Evolutionary conservation across 2,329 filamentous ascomycete genomes (phyloP).

Genomic region (Westerdykella aurantiaca): DNA sequence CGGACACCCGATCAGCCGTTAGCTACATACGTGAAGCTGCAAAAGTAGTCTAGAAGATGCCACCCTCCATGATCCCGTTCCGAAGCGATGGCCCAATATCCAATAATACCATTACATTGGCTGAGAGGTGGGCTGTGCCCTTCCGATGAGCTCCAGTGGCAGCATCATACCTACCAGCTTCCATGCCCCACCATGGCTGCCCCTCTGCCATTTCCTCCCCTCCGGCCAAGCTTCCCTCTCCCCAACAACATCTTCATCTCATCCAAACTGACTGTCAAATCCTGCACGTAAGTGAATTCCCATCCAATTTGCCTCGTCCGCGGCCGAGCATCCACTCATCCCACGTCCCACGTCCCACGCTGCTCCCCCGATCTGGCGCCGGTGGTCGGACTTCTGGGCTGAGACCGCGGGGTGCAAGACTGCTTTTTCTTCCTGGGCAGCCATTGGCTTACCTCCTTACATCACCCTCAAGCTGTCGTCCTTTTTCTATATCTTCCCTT

Average conservation of each 20-base stretch:
- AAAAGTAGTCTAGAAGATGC: constrained; percentile 1
- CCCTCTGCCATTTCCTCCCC: constrained; percentile 12
- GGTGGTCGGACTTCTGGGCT: constrained; percentile 9
- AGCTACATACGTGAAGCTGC: no score
- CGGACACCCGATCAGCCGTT: no score
- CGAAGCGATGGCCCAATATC: neutral
- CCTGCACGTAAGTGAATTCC: constrained; percentile 31
- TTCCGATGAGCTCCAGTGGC: no score
- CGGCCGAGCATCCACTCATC: constrained; percentile 26
- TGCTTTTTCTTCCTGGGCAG: constrained; percentile 20
- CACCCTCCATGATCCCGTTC: constrained; percentile 1
- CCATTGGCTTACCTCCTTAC: constrained; percentile 14
- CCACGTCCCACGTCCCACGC: constrained; percentile 21
- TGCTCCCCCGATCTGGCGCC: constrained; percentile 11
- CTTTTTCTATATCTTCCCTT: constrained; percentile 19
- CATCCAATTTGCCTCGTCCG: constrained; percentile 27
- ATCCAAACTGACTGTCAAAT: constrained; percentile 12
- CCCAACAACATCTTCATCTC: constrained; percentile 10
- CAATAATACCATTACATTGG: neutral
- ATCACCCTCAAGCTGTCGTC: constrained; percentile 8
- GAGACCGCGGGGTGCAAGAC: constrained; percentile 13
- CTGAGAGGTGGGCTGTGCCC: no score
- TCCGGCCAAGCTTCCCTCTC: constrained; percentile 4
- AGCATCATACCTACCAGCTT: constrained; percentile 4
- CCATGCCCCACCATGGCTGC: constrained; percentile 10